These are phyloP conservation scores for Suillus paluster DNA, from an alignment of 768 basidiomycete genomes.

Conservation along the genomic window DNA sequence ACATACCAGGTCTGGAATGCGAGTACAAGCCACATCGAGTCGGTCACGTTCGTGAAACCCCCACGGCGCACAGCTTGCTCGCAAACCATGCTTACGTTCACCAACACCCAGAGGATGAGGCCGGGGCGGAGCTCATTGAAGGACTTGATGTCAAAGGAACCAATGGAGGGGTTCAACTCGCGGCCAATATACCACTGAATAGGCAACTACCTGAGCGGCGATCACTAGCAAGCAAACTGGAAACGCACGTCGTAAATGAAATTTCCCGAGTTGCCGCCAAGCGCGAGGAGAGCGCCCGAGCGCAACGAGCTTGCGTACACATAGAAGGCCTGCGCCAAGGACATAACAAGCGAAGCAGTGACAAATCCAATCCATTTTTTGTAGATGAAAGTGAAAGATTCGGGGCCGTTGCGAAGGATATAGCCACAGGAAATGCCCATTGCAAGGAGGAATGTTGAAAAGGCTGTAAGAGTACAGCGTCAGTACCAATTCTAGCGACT, in stretches of 20 bases:
- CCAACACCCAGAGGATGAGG: conserved; percentile 86
- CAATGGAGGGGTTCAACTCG: conserved; percentile 87
- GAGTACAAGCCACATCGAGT: conserved; percentile 90
- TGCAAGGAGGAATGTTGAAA: conserved; percentile 84
- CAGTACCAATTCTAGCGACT: neutral
- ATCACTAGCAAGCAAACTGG: neutral
- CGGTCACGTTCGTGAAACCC: conserved; percentile 65
- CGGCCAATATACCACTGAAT: conserved; percentile 91
- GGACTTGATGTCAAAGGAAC: conserved; percentile 74
- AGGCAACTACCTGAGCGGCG: neutral
- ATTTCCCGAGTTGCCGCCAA: conserved; percentile 92
- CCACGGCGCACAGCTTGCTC: conserved; percentile 86
- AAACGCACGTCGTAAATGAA: conserved; percentile 84
- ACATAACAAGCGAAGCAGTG: conserved; percentile 82
- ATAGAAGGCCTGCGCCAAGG: conserved; percentile 70
- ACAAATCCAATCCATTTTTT: conserved; percentile 90
- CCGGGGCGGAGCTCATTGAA: conserved; percentile 55
- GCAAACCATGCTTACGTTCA: conserved; percentile 90
- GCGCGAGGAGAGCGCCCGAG: conserved; percentile 73
- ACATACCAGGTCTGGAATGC: conserved; percentile 90
- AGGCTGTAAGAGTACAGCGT: conserved; percentile 51
- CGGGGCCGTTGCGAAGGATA: conserved; percentile 74
- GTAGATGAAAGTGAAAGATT: conserved; percentile 87
- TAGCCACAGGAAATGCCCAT: conserved; percentile 72
- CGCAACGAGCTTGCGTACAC: conserved; percentile 77